phyloP scores from a whole-genome alignment of 2,329 filamentous ascomycete genomes.

The Leptographium lundbergii region DNA sequence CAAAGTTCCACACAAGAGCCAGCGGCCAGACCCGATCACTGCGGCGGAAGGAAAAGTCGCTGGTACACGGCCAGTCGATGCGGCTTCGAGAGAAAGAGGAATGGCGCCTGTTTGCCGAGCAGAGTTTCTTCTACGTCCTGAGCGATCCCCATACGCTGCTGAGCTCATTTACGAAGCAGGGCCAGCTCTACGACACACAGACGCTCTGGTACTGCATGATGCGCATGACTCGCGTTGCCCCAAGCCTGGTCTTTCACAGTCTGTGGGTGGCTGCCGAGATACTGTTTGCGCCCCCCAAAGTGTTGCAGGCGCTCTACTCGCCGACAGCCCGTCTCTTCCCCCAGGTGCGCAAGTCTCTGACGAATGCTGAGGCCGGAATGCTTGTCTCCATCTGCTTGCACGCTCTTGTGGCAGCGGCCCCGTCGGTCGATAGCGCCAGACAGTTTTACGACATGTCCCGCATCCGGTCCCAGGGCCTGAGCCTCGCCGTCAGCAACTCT shows the following conservation, averaged over 20 bases:
- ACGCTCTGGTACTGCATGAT: slow-evolving; percentile 52
- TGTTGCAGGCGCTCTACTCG: slow-evolving; percentile 27
- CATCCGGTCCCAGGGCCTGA: slow-evolving; percentile 40
- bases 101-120: slow-evolving; percentile 50
- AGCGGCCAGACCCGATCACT: slow-evolving; percentile 18
- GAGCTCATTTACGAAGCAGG: slow-evolving; percentile 42
- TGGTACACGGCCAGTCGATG: slow-evolving; percentile 2
- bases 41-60: slow-evolving; percentile 20
- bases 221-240: slow-evolving; percentile 42
- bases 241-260: slow-evolving; percentile 48
- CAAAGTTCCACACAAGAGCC: slow-evolving; percentile 16
- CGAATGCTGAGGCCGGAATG: slow-evolving; percentile 36
- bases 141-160: slow-evolving; percentile 43
- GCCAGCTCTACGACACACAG: slow-evolving; percentile 44
- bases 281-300: slow-evolving; percentile 42
- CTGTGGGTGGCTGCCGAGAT: slow-evolving; percentile 49
- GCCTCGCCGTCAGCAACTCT: slow-evolving; percentile 32
- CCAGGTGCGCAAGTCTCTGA: slow-evolving; percentile 22
- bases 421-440: slow-evolving; percentile 32
- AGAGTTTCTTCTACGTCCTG: slow-evolving; percentile 51
- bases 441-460: slow-evolving; percentile 48
- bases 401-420: slow-evolving; percentile 46
- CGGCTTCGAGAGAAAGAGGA: slow-evolving; percentile 20
- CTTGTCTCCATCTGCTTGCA: slow-evolving; percentile 50
- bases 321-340: slow-evolving; percentile 24